phyloP scores from a whole-genome alignment of 176 grass and related monocot genomes.

The Panicum miliaceum region DNA sequence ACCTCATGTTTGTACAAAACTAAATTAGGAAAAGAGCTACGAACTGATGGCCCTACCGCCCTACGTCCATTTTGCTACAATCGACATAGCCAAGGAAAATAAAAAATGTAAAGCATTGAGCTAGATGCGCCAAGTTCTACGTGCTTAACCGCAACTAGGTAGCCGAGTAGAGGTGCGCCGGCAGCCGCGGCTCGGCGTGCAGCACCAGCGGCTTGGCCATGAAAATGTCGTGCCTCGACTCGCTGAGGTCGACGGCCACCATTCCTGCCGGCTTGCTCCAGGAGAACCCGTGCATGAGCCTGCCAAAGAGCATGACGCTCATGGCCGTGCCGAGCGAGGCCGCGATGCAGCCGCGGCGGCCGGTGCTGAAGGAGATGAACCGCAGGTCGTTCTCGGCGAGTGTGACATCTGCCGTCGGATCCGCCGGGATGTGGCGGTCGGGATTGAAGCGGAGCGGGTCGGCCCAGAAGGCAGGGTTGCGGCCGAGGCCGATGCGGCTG shows the following conservation, averaged over 20 bases:
- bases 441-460: constrained; percentile 8
- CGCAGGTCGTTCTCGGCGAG: neutral
- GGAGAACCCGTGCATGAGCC: constrained; percentile 24
- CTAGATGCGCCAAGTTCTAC: no score
- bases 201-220: constrained; percentile 13
- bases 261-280: constrained; percentile 13
- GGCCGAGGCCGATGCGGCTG: constrained; percentile 6
- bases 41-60: no score
- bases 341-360: neutral
- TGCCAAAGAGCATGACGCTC: constrained; percentile 17
- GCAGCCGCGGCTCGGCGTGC: constrained; percentile 3
- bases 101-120: no score
- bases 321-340: neutral
- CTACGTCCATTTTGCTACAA: no score
- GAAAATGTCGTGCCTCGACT: neutral
- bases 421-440: neutral
- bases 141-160: no score
- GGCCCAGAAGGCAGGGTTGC: neutral
- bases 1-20: no score
- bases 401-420: neutral
- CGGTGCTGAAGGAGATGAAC: constrained; percentile 31
- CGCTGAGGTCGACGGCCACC: neutral
- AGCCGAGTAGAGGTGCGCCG: neutral
- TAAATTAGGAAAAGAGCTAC: no score
- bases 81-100: no score